A percentile compares a stretch with the other conserved stretches of the same genome.
phyloP scores from a whole-genome alignment of 1,284 basidiomycete genomes.

The Ustilago xerochloae region DNA sequence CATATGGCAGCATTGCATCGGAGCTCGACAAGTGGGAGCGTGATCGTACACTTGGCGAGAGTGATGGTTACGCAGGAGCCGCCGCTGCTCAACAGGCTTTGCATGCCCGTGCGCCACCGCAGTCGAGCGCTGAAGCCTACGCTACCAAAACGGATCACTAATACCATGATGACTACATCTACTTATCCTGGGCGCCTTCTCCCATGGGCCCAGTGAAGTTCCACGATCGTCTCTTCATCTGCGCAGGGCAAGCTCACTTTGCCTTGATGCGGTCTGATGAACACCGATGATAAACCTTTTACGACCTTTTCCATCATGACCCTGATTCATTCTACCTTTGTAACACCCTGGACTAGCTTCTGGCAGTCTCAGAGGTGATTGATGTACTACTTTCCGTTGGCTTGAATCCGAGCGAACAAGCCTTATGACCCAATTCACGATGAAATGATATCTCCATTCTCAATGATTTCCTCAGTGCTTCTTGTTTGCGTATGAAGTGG shows the following conservation, averaged over 20 bases:
- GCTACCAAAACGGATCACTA: slow-evolving; percentile 21
- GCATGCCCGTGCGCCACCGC: slow-evolving; percentile 10
- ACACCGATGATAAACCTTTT: background rate
- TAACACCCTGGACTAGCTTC: slow-evolving; percentile 4
- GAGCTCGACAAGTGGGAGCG: slow-evolving; percentile 64
- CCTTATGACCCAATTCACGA: background rate
- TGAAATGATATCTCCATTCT: slow-evolving; percentile 7
- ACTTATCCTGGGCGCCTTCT: background rate
- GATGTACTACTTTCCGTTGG: slow-evolving; percentile 2
- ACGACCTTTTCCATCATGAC: background rate
- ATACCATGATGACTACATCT: background rate
- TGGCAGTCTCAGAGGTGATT: background rate
- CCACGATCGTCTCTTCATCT: background rate
- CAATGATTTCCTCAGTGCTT: no score
- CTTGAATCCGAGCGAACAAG: background rate
- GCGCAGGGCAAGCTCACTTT: background rate
- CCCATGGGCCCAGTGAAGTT: background rate
- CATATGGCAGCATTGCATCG: slow-evolving; percentile 56
- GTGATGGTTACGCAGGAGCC: slow-evolving; percentile 22
- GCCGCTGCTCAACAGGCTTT: background rate
- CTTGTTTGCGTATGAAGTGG: no score
- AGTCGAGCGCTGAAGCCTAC: slow-evolving; percentile 42
- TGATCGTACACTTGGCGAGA: slow-evolving; percentile 28
- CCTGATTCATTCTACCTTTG: background rate
- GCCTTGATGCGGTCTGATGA: background rate